Base-by-base conservation (phyloP, 1,284 basidiomycete genomes). In the Sanghuangporus sanghuang region DNA sequence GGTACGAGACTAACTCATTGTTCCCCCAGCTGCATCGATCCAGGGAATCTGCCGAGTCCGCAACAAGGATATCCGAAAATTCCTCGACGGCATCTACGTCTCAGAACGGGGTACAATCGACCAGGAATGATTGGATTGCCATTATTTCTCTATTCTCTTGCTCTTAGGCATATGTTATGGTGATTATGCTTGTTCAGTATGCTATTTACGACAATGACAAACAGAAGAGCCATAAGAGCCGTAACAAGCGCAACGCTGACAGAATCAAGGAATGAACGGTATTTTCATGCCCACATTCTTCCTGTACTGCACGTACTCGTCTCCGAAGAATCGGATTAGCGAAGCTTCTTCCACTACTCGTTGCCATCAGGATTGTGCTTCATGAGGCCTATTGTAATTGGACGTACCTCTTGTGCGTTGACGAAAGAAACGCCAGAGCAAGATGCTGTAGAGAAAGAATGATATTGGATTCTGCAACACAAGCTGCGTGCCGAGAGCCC, bases 21-120 rank as follows among this genome's bases (percentile, higher is more conserved):
- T 46, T 42, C 52, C 66, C n/a, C 2, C 67, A 92, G 95, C 96
- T 66, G 96, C 95, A 58, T 93, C 93, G 53, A 97, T 98, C 76
- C 96, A 97, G 77, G 95, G 95, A 71, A 83, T 90, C 67, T 96
- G 93, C 81, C 86, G 90, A 69, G 95, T 98, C 73, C 91, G 93
- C 78, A 95, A 97, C 89, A 98, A 98, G 84, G 95, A 98, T 84
- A 96, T 96, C 79, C 93, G 93, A 76, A 95, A 96, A 84, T 93
- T 93, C 81, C 79, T 93, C 75, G 90, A 93, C 71, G 90, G 90
- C 80, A 89, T 98, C 81, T 98, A 98, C 77, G 93, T 95, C 68
- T 95, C 94, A 48, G 90, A 90, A 73, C 92, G 88, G 82, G 84
- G 84, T 67, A 86, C 86, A 39, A 82, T 91, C 68, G 66, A 63